A percentile compares a stretch with the other conserved stretches of the same genome.
Evolutionary conservation across 345 rosid genomes (phyloP).

Genomic region (Brassica napus): Da-Ae NC_063438.1:7466001-7466500

Average conservation of each 20-base stretch:
- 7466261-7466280: background rate
- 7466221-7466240: background rate
- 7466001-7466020: background rate
- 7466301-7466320: background rate
- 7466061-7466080: background rate
- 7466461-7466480: background rate
- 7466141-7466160: background rate
- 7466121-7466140: background rate
- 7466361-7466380: background rate
- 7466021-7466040: background rate
- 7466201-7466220: background rate
- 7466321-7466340: background rate
- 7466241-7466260: background rate
- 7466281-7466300: background rate
- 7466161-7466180: background rate
- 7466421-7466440: background rate
- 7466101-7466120: background rate
- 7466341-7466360: background rate
- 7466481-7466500: conserved; percentile 8
- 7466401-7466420: background rate
- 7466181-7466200: background rate
- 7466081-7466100: background rate
- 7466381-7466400: background rate
- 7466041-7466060: background rate
- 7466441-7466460: conserved; percentile 26